Evolutionary conservation across 164 flowering plant species (phyloP).

Genomic region (Magnolia kwangsiensis): DNA sequence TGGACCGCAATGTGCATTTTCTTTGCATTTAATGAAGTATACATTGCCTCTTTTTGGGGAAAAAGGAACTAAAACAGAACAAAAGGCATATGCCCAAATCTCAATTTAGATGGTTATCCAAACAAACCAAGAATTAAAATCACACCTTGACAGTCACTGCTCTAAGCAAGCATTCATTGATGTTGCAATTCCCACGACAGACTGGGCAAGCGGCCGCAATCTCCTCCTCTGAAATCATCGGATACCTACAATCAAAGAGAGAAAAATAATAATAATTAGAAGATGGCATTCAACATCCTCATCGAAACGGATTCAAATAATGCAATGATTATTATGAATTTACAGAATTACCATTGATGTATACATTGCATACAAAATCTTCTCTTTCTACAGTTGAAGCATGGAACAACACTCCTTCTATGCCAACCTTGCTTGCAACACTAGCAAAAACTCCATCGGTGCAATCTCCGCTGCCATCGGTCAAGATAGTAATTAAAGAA

Average conservation of each 20-base stretch:
- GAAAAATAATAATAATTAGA: background rate
- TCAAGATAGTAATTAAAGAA: no score
- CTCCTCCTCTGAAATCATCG: conserved; percentile 5
- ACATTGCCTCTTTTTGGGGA: no score
- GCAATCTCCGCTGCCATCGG: no score
- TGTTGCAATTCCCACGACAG: conserved; percentile 21
- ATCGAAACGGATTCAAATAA: background rate
- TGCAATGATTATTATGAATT: background rate
- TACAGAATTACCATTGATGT: conserved; percentile 27
- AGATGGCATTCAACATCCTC: background rate
- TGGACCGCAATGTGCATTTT: no score
- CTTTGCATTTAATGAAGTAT: no score
- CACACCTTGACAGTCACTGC: conserved; percentile 2
- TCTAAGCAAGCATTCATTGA: conserved; percentile 19
- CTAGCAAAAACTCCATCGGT: no score
- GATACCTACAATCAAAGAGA: conserved; percentile 11
- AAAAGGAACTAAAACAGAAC: background rate
- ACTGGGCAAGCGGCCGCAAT: conserved; percentile 17
- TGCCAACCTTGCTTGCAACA: no score
- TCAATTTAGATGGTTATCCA: no score
- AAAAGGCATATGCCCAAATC: no score
- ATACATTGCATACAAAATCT: conserved; percentile 44
- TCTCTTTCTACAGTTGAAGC: conserved; percentile 32
- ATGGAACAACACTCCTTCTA: conserved; percentile 30
- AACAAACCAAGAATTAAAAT: background rate